Percentiles rank a stretch among this genome's conserved stretches.
phyloP scores from a whole-genome alignment of 2,329 filamentous ascomycete genomes.

The Arthrobotrys musiformis region DNA sequence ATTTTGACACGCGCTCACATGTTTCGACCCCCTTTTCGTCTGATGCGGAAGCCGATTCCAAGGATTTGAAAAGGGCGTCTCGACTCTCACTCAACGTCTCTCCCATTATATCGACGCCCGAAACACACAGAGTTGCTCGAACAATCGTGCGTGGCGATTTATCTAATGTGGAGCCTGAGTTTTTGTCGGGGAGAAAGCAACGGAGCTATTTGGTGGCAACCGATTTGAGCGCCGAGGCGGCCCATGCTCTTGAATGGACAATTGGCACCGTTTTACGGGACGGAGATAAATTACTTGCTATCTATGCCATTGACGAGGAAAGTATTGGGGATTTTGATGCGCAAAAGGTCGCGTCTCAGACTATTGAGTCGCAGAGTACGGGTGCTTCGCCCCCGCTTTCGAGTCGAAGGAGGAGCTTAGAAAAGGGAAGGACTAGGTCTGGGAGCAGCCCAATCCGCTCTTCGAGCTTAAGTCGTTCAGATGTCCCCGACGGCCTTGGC shows the following conservation, averaged over 20 bases:
- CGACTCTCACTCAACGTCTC: constrained; percentile 84
- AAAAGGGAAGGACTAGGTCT: constrained; percentile 25
- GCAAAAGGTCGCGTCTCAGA: constrained; percentile 57
- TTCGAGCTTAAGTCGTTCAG: constrained; percentile 28
- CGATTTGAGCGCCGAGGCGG: constrained; percentile 91
- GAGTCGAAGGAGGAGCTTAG: constrained; percentile 54
- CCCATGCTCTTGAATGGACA: constrained; percentile 96
- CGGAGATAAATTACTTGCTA: constrained; percentile 90
- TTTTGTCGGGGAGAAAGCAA: constrained; percentile 80
- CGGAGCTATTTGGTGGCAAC: constrained; percentile 96
- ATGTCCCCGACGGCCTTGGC: constrained; percentile 24
- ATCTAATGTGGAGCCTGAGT: constrained; percentile 77
- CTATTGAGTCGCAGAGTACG: constrained; percentile 72
- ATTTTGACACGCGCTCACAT: constrained; percentile 76
- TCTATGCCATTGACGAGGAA: constrained; percentile 94
- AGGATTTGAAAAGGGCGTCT: constrained; percentile 87
- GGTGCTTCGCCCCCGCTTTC: constrained; percentile 65
- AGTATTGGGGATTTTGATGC: constrained; percentile 65
- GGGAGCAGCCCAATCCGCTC: constrained; percentile 32
- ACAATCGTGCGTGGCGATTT: constrained; percentile 93
- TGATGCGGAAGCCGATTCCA: constrained; percentile 84
- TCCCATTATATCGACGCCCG: constrained; percentile 78
- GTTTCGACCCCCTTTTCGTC: constrained; percentile 76
- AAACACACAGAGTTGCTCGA: constrained; percentile 82
- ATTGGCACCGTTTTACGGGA: constrained; percentile 94